A percentile compares a stretch with the other conserved stretches of the same genome.
phyloP scores from a whole-genome alignment of 2,329 filamentous ascomycete genomes.

The Monilinia aucupariae region DNA sequence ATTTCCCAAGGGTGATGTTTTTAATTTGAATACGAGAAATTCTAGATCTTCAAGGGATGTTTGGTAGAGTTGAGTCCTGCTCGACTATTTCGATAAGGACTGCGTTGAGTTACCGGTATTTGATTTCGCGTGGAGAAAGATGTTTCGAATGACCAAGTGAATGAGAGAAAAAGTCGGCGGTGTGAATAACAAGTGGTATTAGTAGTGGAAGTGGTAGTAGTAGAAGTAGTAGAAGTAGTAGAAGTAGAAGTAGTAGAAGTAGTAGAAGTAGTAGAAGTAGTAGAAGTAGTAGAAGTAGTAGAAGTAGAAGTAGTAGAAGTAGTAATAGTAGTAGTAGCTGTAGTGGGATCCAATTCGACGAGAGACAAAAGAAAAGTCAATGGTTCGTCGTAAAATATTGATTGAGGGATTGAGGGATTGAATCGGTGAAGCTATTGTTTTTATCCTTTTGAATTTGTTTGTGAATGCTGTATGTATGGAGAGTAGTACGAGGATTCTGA shows the following conservation, averaged over 20 bases:
- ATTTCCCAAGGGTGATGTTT: slow-evolving; percentile 2
- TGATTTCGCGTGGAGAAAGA: slow-evolving; percentile 1
- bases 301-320: too few species aligned
- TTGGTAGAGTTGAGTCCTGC: slow-evolving; percentile 5
- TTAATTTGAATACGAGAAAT: neutral
- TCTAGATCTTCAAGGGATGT: slow-evolving; percentile 6
- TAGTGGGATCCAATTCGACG: neutral
- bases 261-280: too few species aligned
- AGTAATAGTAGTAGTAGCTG: too few species aligned
- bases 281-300: too few species aligned
- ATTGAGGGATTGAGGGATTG: neutral
- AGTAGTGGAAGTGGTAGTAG: too few species aligned
- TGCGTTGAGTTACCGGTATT: neutral
- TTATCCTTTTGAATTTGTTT: too few species aligned
- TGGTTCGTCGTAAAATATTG: neutral
- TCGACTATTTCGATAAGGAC: slow-evolving; percentile 2
- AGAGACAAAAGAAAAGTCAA: neutral
- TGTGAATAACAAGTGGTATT: neutral
- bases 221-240: too few species aligned
- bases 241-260: too few species aligned
- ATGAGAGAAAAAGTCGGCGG: neutral
- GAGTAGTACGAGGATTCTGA: too few species aligned
- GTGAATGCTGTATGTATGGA: too few species aligned
- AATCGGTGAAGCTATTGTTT: slow-evolving; percentile 1
- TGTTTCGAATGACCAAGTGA: neutral